A percentile compares a stretch with the other conserved stretches of the same genome.
phyloP scores from a whole-genome alignment of 2,329 filamentous ascomycete genomes.

The Akanthomyces lecanii region DNA sequence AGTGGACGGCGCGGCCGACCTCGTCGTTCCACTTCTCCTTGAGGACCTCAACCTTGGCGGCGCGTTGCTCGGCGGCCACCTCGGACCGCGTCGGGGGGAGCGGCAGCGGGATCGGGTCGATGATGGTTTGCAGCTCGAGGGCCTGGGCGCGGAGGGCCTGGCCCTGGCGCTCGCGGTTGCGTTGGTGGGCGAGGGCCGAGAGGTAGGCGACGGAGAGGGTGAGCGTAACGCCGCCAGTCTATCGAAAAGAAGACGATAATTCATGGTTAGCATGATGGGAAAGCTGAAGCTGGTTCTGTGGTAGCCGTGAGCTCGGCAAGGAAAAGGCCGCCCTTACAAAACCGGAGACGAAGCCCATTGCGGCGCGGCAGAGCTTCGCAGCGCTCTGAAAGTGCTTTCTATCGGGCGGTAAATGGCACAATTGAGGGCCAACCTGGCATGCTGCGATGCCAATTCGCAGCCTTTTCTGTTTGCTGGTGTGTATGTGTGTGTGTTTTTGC shows the following conservation, averaged over 20 bases:
- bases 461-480: neutral
- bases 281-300: neutral
- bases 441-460: slow-evolving; percentile 26
- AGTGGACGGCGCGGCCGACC: slow-evolving; percentile 60
- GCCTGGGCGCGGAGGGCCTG: slow-evolving; percentile 54
- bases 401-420: slow-evolving; percentile 14
- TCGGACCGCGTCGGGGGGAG: slow-evolving; percentile 49
- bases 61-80: slow-evolving; percentile 47
- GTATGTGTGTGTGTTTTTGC: neutral
- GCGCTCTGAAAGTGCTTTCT: slow-evolving; percentile 7
- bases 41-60: slow-evolving; percentile 58
- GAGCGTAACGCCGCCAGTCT: slow-evolving; percentile 73
- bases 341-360: slow-evolving; percentile 70
- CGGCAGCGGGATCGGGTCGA: slow-evolving; percentile 44
- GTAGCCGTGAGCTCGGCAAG: neutral
- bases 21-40: slow-evolving; percentile 79
- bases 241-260: neutral
- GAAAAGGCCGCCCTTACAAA: slow-evolving; percentile 54
- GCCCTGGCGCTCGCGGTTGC: slow-evolving; percentile 58
- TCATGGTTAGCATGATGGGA: neutral
- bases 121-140: slow-evolving; percentile 47
- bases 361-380: slow-evolving; percentile 19
- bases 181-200: slow-evolving; percentile 64
- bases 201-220: slow-evolving; percentile 71
- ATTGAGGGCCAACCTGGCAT: slow-evolving; percentile 29